Base-by-base conservation (phyloP, 2,329 filamentous ascomycete species). In the Sarocladiaceae sp. region DNA sequence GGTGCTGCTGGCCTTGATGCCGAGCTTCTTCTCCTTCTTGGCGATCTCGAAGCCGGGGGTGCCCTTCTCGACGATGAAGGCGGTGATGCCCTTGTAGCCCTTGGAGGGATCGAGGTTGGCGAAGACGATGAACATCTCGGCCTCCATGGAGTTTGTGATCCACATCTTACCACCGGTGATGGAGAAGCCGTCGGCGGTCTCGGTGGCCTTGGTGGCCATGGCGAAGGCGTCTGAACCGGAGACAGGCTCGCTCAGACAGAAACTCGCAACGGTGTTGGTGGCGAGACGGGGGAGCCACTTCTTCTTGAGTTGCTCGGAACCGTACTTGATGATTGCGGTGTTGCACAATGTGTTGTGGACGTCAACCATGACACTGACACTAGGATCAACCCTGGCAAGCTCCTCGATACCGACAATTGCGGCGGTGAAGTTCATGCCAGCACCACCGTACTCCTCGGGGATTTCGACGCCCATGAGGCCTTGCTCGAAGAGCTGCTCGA, bases 11-110 rank as follows among this genome's bases (percentile, higher is more conserved):
- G 94, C 94, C 65, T 83, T 87, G 75, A 99, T 99, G 54, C 94
- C 94, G 47, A 99, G 85, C 79, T 99, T 99, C 87, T 97, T 97
- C 79, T 99, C 94, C 79, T 99, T 99, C 83, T 99, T 99, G 36
- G 94, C 91, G 64, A 99, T 95, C 55, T 83, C 86, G 78, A 99
- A 97, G 29, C 94, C 94, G 52, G 87, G 85, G 48, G 83, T 88
- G 63, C 79, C 86, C 77, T 96, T 97, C 73, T 97, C 92, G 37
- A 97, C 86, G 55, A 99, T 77, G 68, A 99, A 99, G 50, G 94
- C 94, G 2, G 91, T 92, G 71, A 99, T 99, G 54, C 94, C 94
- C 72, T 92, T 93, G 80, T 99, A 97, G 51, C 91, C 93, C 75
- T 93, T 91, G 73, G 83, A 86, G 1, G 87, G 92, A 66, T 97